Conservation (phyloP, 805 yeast genomes). For the Zygoascus flipseniorum region DNA sequence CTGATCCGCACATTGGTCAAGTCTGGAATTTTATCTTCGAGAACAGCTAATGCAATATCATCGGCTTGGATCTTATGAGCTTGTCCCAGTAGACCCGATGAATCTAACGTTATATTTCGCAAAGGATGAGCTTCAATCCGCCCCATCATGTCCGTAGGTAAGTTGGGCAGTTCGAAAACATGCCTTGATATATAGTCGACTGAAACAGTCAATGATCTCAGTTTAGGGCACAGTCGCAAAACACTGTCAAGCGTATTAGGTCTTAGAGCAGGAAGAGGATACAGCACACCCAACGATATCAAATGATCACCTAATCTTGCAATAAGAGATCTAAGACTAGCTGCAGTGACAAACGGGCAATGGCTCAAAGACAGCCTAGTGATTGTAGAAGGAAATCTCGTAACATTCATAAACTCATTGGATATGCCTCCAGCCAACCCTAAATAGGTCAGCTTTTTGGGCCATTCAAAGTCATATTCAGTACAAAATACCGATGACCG, state of each 20-base stretch:
- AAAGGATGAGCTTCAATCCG: conserved; percentile 43
- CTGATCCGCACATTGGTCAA: conserved; percentile 60
- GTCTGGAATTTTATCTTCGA: conserved; percentile 66
- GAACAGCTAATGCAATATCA: conserved; percentile 76
- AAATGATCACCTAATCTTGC: conserved; percentile 58
- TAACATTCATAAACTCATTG: conserved; percentile 61
- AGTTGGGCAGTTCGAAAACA: conserved; percentile 30
- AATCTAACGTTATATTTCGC: conserved; percentile 57
- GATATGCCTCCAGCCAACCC: conserved; percentile 86
- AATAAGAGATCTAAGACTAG: conserved; percentile 54
- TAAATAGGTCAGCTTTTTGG: conserved; percentile 59
- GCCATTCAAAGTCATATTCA: conserved; percentile 58
- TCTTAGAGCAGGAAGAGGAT: conserved; percentile 79
- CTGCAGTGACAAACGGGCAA: conserved; percentile 70
- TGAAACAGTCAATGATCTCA: conserved; percentile 53
- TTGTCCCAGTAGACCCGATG: conserved; percentile 79
- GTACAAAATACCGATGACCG: conserved; percentile 70
- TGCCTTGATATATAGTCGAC: conserved; percentile 65
- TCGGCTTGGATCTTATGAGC: conserved; percentile 77
- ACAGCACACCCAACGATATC: conserved; percentile 56
- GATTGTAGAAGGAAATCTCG: conserved; percentile 67
- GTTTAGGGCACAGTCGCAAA: conserved; percentile 68
- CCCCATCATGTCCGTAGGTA: conserved; percentile 14
- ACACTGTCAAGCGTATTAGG: conserved; percentile 65
- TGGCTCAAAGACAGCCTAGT: conserved; percentile 71